A percentile compares a stretch with the other conserved stretches of the same genome.
Evolutionary conservation across 148 eudicot genomes (phyloP).

Genomic region (Amaranthus hypochondriacus): DNA sequence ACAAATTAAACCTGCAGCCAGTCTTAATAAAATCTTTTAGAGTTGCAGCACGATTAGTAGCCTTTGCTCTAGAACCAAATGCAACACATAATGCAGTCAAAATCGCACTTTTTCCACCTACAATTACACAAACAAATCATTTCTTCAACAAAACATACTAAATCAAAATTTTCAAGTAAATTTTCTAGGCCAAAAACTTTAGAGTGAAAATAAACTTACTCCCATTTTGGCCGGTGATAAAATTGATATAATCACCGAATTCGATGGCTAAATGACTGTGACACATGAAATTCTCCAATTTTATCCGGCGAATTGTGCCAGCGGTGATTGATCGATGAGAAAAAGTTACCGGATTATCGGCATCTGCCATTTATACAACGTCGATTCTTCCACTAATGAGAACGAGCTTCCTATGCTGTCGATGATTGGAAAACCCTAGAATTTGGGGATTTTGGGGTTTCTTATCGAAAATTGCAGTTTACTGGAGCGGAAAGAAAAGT

Average conservation of each 20-base stretch:
- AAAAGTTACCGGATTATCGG: slow-evolving; percentile 14
- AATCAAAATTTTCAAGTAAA: neutral
- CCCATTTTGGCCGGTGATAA: slow-evolving; percentile 96
- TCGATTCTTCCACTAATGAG: neutral
- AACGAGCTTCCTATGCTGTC: neutral
- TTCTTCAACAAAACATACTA: neutral
- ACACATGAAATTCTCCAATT: slow-evolving; percentile 92
- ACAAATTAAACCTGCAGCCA: slow-evolving; percentile 64
- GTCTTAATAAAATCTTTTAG: slow-evolving; percentile 91
- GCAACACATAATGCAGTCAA: slow-evolving; percentile 92
- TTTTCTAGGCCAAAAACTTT: slow-evolving; percentile 9
- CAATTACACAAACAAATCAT: slow-evolving; percentile 9
- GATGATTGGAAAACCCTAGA: slow-evolving; percentile 3
- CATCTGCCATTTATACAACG: slow-evolving; percentile 31
- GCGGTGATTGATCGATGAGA: slow-evolving; percentile 30
- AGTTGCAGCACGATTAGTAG: slow-evolving; percentile 78
- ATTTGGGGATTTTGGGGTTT: neutral
- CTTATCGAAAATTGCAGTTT: neutral
- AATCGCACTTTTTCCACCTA: slow-evolving; percentile 98
- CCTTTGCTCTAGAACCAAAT: slow-evolving; percentile 89
- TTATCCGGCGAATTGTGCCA: slow-evolving; percentile 65
- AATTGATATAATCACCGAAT: slow-evolving; percentile 69
- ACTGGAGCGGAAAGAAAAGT: neutral
- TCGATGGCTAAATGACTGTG: slow-evolving; percentile 72
- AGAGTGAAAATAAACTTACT: slow-evolving; percentile 41